These are phyloP conservation scores for Podospora appendiculata DNA, from an alignment of 495 filamentous ascomycete genomes.

Conservation along the genomic window DNA sequence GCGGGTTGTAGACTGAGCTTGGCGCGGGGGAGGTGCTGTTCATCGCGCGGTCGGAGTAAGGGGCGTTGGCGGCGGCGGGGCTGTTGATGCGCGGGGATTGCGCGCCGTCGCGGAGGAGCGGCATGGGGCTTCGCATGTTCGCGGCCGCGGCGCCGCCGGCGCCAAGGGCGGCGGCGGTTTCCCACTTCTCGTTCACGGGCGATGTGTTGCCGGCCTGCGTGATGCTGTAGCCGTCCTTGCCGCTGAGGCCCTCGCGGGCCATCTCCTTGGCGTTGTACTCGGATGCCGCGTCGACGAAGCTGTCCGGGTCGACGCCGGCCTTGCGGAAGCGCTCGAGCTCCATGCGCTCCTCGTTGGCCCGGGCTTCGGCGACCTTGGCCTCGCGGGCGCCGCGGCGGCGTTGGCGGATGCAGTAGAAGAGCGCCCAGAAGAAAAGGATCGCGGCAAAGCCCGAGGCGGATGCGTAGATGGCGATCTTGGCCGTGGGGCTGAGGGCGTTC, in stretches of 20 bases:
- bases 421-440: conserved; percentile 36
- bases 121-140: conserved; percentile 20
- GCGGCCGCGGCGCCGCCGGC: conserved; percentile 22
- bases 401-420: conserved; percentile 59
- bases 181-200: conserved; percentile 14
- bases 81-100: conserved; percentile 18
- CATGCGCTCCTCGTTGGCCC: conserved; percentile 50
- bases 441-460: conserved; percentile 43
- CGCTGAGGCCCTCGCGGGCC: conserved; percentile 20
- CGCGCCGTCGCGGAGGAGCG: conserved; percentile 21
- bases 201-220: conserved; percentile 20
- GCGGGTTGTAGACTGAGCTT: not conserved
- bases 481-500: conserved; percentile 42
- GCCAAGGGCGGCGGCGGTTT: conserved; percentile 11
- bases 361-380: conserved; percentile 46
- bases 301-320: conserved; percentile 37
- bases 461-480: conserved; percentile 56
- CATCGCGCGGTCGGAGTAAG: conserved; percentile 4
- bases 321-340: conserved; percentile 52
- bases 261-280: conserved; percentile 34
- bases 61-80: conserved; percentile 5
- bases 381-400: conserved; percentile 58
- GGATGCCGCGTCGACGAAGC: conserved; percentile 27
- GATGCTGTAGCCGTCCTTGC: conserved; percentile 27
- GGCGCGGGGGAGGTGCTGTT: conserved; percentile 10